phyloP scores from a whole-genome alignment of 352 stramenopile genomes.

The Phytophthora multivora region DNA sequence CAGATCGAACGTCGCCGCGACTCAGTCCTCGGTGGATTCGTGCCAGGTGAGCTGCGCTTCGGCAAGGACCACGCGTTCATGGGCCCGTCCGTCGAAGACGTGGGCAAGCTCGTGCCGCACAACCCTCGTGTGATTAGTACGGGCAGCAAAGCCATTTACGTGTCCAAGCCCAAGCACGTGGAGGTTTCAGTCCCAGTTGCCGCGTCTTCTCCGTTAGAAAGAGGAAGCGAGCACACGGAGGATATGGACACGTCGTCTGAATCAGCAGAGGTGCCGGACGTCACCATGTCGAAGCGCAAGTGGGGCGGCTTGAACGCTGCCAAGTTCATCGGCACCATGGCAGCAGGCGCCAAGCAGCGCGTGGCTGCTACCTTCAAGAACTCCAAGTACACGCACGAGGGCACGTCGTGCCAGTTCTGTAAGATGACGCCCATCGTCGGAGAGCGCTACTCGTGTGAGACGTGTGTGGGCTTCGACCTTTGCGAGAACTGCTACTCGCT shows the following conservation, averaged over 20 bases:
- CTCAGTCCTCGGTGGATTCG: slow-evolving; percentile 60
- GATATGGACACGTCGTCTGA: slow-evolving; percentile 36
- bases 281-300: slow-evolving; percentile 41
- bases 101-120: slow-evolving; percentile 75
- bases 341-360: slow-evolving; percentile 66
- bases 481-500: slow-evolving; percentile 85
- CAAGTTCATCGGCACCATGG: slow-evolving; percentile 81
- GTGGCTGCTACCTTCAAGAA: slow-evolving; percentile 72
- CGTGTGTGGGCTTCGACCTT: slow-evolving; percentile 83
- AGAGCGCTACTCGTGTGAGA: slow-evolving; percentile 72
- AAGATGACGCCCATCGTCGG: slow-evolving; percentile 80
- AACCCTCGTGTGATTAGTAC: slow-evolving; percentile 52
- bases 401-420: slow-evolving; percentile 82
- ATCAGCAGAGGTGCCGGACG: slow-evolving; percentile 20
- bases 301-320: slow-evolving; percentile 65
- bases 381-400: slow-evolving; percentile 72
- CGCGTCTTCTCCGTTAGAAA: slow-evolving; percentile 24
- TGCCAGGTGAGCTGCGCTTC: slow-evolving; percentile 65
- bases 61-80: slow-evolving; percentile 73
- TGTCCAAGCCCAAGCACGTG: slow-evolving; percentile 63
- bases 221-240: slow-evolving; percentile 39
- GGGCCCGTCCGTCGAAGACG: slow-evolving; percentile 66
- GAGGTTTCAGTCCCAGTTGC: slow-evolving; percentile 16
- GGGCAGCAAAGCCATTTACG: slow-evolving; percentile 69
- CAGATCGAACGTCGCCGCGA: slow-evolving; percentile 74